A percentile compares a stretch with the other conserved stretches of the same genome.
Evolutionary conservation across 768 basidiomycete genomes (phyloP).

Genomic region (Mycena maculata): DNA sequence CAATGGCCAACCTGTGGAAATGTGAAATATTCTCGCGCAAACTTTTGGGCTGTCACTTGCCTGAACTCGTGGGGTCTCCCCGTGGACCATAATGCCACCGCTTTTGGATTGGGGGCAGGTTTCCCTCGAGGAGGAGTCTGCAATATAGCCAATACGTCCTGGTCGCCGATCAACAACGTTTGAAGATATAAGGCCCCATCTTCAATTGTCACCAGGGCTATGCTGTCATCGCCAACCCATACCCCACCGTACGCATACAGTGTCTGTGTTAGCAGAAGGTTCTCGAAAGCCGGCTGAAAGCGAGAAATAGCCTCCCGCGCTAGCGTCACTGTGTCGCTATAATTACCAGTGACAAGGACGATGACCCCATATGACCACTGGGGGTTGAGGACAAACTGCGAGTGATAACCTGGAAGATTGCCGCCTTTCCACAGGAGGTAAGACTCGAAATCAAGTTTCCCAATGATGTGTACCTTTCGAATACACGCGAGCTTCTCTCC

Average conservation of each 20-base stretch:
- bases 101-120: background rate
- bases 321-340: conserved; percentile 44
- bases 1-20: conserved; percentile 43
- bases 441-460: background rate
- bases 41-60: conserved; percentile 24
- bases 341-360: conserved; percentile 53
- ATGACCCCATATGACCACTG: conserved; percentile 55
- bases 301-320: conserved; percentile 46
- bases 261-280: conserved; percentile 43
- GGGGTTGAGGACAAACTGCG: conserved; percentile 53
- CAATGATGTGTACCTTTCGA: conserved; percentile 44
- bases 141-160: conserved; percentile 49
- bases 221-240: conserved; percentile 46
- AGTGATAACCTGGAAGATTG: conserved; percentile 53
- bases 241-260: conserved; percentile 45
- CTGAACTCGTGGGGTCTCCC: conserved; percentile 53
- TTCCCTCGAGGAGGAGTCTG: conserved; percentile 33
- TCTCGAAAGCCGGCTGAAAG: conserved; percentile 50
- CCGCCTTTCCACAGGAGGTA: conserved; percentile 42
- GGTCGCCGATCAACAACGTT: conserved; percentile 46
- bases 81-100: conserved; percentile 52
- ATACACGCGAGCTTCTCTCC: conserved; percentile 44
- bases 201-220: conserved; percentile 45
- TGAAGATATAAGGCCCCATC: conserved; percentile 44
- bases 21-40: background rate